These are phyloP conservation scores for Debaryomyces prosopidis DNA, from an alignment of 805 yeast species.

Conservation along the genomic window DNA sequence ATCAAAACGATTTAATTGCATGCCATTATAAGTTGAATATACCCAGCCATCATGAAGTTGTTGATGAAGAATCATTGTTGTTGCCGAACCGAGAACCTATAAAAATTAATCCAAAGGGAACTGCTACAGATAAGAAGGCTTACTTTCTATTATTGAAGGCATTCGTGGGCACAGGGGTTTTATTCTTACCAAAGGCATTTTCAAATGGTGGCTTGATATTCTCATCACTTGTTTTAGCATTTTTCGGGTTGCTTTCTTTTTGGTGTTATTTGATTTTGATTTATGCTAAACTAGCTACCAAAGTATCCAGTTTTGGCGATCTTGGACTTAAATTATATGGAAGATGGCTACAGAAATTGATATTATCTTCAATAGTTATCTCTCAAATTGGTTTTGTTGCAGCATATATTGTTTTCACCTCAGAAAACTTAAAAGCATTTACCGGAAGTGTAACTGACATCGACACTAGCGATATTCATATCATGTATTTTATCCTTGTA, in stretches of 20 bases:
- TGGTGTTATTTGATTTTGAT: slow-evolving; percentile 77
- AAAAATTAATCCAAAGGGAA: slow-evolving; percentile 47
- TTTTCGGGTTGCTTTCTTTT: slow-evolving; percentile 70
- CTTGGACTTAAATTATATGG: slow-evolving; percentile 69
- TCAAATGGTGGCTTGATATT: slow-evolving; percentile 71
- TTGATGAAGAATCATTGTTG: slow-evolving; percentile 41
- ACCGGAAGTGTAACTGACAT: slow-evolving; percentile 47
- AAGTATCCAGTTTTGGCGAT: slow-evolving; percentile 77
- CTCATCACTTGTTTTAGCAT: slow-evolving; percentile 49
- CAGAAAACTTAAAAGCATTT: slow-evolving; percentile 70
- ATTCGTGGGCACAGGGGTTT: slow-evolving; percentile 75
- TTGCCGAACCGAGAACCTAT: slow-evolving; percentile 8
- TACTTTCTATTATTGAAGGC: slow-evolving; percentile 72
- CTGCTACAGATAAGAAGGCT: slow-evolving; percentile 72
- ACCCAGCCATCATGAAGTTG: slow-evolving; percentile 12
- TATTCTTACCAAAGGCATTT: slow-evolving; percentile 70
- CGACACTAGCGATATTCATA: slow-evolving; percentile 37
- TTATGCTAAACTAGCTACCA: slow-evolving; percentile 55
- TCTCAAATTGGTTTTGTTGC: slow-evolving; percentile 82
- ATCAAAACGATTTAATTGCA: slow-evolving; percentile 55
- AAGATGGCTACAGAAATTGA: slow-evolving; percentile 59
- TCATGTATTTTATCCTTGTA: slow-evolving; percentile 46
- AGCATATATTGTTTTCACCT: slow-evolving; percentile 77
- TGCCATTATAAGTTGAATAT: slow-evolving; percentile 42
- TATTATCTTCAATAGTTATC: slow-evolving; percentile 61